phyloP scores from a whole-genome alignment of 257 asterid species.

The Scutellaria barbata region DNA sequence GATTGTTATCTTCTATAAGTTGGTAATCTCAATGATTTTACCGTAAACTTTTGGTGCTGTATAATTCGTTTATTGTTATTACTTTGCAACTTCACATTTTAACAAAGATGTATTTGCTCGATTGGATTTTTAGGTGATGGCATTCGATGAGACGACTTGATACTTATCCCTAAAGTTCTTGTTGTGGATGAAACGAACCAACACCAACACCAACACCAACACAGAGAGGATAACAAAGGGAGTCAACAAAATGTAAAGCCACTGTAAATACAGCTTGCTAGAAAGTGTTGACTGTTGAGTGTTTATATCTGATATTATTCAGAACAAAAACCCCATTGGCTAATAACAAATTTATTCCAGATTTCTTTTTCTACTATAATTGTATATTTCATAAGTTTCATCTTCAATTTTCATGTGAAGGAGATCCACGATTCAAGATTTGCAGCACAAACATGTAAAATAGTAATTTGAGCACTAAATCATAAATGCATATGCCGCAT shows the following conservation, averaged over 20 bases:
- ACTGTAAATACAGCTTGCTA: constrained; percentile 40
- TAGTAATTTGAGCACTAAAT: too few relatives aligned
- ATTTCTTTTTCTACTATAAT: constrained; percentile 6
- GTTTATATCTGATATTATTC: constrained; percentile 34
- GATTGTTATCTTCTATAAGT: background rate
- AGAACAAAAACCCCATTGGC: constrained; percentile 28
- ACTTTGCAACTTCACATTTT: background rate
- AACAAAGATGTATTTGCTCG: constrained; percentile 1
- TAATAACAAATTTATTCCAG: constrained; percentile 29
- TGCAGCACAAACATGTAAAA: too few relatives aligned
- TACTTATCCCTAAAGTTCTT: constrained; percentile 29
- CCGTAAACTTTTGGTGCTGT: background rate
- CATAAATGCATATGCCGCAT: too few relatives aligned
- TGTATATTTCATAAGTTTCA: constrained; percentile 15
- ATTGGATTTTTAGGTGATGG: constrained; percentile 71
- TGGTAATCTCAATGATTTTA: background rate
- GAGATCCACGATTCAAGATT: background rate
- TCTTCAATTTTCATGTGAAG: constrained; percentile 17
- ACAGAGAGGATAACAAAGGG: constrained; percentile 26
- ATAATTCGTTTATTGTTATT: background rate
- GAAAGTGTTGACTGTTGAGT: constrained; percentile 22
- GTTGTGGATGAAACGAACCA: constrained; percentile 42
- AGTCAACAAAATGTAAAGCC: constrained; percentile 38
- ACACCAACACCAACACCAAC: constrained; percentile 37
- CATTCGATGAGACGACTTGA: constrained; percentile 75